Evolutionary conservation across 1,139 yeast species (phyloP).

Genomic region (Yamadazyma triangularis): DNA sequence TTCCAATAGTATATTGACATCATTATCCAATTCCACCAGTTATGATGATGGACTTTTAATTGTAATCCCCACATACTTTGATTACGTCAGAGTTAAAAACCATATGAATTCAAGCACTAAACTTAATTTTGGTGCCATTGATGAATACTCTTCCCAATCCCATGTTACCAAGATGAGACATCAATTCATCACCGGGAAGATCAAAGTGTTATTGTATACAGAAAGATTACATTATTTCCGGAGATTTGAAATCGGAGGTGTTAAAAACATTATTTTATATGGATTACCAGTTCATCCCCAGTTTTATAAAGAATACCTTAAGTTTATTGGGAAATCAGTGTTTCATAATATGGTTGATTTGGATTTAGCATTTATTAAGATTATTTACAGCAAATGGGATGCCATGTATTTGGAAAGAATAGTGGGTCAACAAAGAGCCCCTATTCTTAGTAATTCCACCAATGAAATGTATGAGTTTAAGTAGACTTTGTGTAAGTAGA

Average conservation of each 20-base stretch:
- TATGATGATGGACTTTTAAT: conserved; percentile 73
- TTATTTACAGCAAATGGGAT: conserved; percentile 77
- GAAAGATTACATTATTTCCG: conserved; percentile 93
- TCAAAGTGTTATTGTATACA: conserved; percentile 74
- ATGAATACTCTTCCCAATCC: conserved; percentile 76
- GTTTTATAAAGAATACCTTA: conserved; percentile 73
- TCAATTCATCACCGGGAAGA: conserved; percentile 58
- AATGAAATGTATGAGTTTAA: conserved; percentile 74
- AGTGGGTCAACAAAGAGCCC: conserved; percentile 78
- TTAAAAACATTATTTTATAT: conserved; percentile 74
- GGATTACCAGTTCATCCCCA: conserved; percentile 81
- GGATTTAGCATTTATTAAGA: conserved; percentile 62
- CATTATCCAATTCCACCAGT: conserved; percentile 52
- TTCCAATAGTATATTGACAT: conserved; percentile 68
- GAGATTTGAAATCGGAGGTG: conserved; percentile 83
- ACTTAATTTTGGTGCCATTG: conserved; percentile 59
- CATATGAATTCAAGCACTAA: conserved; percentile 64
- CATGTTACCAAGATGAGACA: conserved; percentile 71
- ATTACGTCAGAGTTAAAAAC: conserved; percentile 74
- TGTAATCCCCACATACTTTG: conserved; percentile 83
- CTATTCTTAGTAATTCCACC: conserved; percentile 61
- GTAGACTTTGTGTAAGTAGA: conserved; percentile 11
- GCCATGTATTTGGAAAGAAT: conserved; percentile 73
- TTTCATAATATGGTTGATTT: conserved; percentile 48
- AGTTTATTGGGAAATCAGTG: conserved; percentile 48